Evolutionary conservation across 441 rosid genomes (phyloP).

Genomic region (Kokia cookei): DNA sequence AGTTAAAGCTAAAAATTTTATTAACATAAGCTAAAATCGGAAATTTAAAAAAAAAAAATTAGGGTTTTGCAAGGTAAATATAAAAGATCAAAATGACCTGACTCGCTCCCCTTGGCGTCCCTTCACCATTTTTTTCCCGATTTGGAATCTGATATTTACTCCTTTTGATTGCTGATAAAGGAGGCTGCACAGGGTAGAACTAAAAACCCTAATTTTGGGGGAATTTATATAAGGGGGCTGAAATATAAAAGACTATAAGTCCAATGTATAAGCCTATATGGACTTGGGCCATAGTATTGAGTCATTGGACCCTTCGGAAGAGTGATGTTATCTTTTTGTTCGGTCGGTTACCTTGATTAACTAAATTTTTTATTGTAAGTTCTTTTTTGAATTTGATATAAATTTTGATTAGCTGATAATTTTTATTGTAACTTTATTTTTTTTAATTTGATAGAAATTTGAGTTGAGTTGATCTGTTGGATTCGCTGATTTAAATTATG

Average conservation of each 20-base stretch:
- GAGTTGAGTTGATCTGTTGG: too few species aligned
- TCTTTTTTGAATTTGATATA: too few species aligned
- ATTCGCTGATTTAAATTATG: too few species aligned
- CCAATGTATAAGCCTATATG: not conserved
- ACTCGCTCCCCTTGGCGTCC: not conserved
- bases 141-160: not conserved
- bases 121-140: not conserved
- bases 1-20: not conserved
- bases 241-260: not conserved
- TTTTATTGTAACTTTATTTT: too few species aligned
- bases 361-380: too few species aligned
- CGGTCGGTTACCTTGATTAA: too few species aligned
- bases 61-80: not conserved
- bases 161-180: not conserved
- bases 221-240: not conserved
- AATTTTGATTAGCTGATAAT: too few species aligned
- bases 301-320: not conserved
- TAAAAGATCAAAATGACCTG: not conserved
- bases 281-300: not conserved
- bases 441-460: too few species aligned
- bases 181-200: not conserved
- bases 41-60: not conserved
- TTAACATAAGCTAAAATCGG: not conserved
- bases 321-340: too few species aligned
- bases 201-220: not conserved